Base-by-base conservation (phyloP, 2,329 filamentous ascomycete genomes). In the Fonsecaea nubica region DNA sequence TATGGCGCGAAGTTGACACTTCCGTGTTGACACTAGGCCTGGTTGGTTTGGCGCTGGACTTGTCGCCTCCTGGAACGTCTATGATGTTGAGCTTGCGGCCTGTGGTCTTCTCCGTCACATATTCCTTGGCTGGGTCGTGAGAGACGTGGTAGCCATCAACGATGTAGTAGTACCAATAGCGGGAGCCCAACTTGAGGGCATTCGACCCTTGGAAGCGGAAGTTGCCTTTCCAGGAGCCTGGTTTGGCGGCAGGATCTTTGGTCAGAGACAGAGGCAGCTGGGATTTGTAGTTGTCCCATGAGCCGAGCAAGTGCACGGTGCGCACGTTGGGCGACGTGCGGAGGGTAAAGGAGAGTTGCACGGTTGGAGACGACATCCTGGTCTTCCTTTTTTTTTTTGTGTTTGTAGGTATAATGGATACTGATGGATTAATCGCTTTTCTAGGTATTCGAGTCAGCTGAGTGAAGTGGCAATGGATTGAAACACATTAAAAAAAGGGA, bases 111-210 rank as follows among this genome's bases (percentile, higher is more conserved):
- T 99, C 95, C 73, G 91, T 90, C 77, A 92, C 96, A 77, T 90
- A 94, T 76, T 91, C 85, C 79, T 93, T 90, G 79, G 91, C 92
- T 74, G 94, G 93, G 83, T 98, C 95, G 86, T 98, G 94, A 69
- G 93, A 93, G 79, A 96, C 90, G 81, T 97, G 93, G 88, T 97
- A 97, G 75, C 95, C 95, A 80, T 99, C 95, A 80, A 98, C 95
- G 89, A 98, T 97, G 87, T 97, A 99, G 89, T 99, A 99, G 89
- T 98, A 99, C 95, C 95, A 99, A 89, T 98, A 98, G 78, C 94
- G 90, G 79, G 92, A 89, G 79, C 94, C 93, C 75, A 92, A 85
- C 84, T 94, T 89, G 75, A 98, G 87, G 67, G 92, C 94, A 54
- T 71, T 72, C 69, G 88, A 83, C 78, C 90, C 90, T 82, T 95